phyloP scores from a whole-genome alignment of 2,329 filamentous ascomycete genomes.

The Fusarium austroafricanum region DNA sequence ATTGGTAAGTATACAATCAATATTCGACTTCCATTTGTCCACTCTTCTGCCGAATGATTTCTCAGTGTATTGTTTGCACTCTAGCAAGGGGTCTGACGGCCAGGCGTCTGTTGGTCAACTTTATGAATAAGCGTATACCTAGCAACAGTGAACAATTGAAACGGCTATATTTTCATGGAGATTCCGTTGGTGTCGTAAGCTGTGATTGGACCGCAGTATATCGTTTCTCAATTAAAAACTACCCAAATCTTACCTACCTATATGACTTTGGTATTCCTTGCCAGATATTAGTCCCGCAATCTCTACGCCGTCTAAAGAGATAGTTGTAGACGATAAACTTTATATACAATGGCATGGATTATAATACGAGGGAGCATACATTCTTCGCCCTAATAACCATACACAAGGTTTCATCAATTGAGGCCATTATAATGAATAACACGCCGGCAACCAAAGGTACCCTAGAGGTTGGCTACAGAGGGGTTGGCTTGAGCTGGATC shows the following conservation, averaged over 20 bases:
- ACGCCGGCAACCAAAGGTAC: conserved; percentile 3
- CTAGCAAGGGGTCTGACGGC: no score
- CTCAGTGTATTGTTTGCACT: no score
- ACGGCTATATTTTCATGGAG: not conserved
- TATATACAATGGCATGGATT: not conserved
- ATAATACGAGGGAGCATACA: not conserved
- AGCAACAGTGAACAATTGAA: not conserved
- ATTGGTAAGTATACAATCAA: no score
- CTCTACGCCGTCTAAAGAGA: no score
- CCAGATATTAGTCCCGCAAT: no score
- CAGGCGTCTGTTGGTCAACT: no score
- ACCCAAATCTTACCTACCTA: no score
- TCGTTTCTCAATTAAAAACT: no score
- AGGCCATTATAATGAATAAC: not conserved
- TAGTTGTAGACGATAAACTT: not conserved
- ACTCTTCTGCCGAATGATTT: no score
- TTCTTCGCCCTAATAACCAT: not conserved
- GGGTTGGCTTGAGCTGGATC: not conserved
- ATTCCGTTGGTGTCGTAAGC: not conserved
- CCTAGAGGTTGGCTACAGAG: conserved; percentile 6
- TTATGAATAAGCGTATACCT: no score
- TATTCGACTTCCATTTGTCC: no score
- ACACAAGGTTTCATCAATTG: not conserved
- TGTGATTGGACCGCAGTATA: not conserved
- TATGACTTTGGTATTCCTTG: no score